These are phyloP conservation scores for Boletus sp. DNA, from an alignment of 768 basidiomycete species.

Conservation along the genomic window DNA sequence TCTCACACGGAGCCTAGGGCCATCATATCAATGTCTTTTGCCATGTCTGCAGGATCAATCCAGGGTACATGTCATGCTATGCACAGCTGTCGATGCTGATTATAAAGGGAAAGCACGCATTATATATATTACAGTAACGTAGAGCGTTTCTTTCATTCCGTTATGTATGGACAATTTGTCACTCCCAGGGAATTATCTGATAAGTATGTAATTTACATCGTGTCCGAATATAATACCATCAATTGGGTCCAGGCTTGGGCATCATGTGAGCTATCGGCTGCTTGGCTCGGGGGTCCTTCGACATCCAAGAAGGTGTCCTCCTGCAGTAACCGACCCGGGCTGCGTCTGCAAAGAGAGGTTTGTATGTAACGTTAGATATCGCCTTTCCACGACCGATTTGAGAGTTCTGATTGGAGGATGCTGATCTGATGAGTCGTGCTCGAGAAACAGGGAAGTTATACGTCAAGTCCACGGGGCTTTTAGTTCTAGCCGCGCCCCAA, in stretches of 20 bases:
- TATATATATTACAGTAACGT: constrained; percentile 16
- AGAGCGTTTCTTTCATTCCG: constrained; percentile 17
- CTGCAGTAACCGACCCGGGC: neutral
- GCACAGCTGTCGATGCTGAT: constrained; percentile 1
- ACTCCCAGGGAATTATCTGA: constrained; percentile 21
- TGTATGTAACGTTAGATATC: too few species aligned
- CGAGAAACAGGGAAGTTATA: constrained; percentile 1
- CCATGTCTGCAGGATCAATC: constrained; percentile 7
- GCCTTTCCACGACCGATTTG: too few species aligned
- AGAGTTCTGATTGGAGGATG: too few species aligned
- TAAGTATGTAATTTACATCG: constrained; percentile 31
- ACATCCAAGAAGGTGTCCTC: too few species aligned
- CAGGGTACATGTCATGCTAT: constrained; percentile 10
- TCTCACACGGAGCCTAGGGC: constrained; percentile 9
- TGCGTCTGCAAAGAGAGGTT: too few species aligned
- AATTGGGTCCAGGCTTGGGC: neutral
- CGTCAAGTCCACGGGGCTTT: neutral
- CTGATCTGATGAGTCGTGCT: constrained; percentile 1
- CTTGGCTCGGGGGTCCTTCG: too few species aligned
- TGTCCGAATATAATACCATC: constrained; percentile 11
- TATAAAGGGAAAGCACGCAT: constrained; percentile 7
- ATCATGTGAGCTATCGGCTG: neutral
- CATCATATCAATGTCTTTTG: constrained; percentile 7
- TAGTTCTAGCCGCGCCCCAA: constrained; percentile 3
- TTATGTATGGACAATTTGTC: constrained; percentile 29